A percentile compares a stretch with the other conserved stretches of the same genome.
Conservation (phyloP, 75 land plant species). For the Chamaecyparis obtusa region DNA sequence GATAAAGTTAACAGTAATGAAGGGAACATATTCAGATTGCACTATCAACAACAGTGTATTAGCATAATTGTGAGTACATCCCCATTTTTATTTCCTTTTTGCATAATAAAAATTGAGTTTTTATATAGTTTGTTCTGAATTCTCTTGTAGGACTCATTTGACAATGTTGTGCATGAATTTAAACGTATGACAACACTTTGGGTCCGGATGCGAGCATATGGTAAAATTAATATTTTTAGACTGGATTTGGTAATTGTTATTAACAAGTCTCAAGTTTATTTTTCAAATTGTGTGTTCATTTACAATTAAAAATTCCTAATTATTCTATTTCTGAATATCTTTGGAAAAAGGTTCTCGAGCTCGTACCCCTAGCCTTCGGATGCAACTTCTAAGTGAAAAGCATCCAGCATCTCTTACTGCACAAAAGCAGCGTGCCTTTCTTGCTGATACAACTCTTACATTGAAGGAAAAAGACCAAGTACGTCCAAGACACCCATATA, state of each 20-base stretch:
- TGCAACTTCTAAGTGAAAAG: conserved; percentile 16
- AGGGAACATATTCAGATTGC: background rate
- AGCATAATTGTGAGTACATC: background rate
- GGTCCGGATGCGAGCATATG: conserved; percentile 20
- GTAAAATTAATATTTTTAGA: background rate
- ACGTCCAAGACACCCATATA: background rate
- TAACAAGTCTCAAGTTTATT: background rate
- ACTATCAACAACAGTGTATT: conserved; percentile 1
- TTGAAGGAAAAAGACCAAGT: background rate
- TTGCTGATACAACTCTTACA: background rate
- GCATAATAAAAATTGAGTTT: background rate
- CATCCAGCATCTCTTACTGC: conserved; percentile 17
- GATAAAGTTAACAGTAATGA: background rate
- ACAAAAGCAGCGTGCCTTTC: background rate
- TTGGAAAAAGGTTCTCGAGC: conserved; percentile 25
- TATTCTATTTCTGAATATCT: background rate
- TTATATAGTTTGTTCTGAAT: background rate
- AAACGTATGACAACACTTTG: conserved; percentile 17
- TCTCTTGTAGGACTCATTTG: conserved; percentile 10
- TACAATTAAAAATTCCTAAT: background rate
- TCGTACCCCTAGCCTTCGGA: conserved; percentile 18
- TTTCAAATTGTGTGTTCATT: background rate
- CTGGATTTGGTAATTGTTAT: background rate
- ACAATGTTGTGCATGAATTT: conserved; percentile 5
- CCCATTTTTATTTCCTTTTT: background rate